These are phyloP conservation scores for Solanum hybrid DNA, from an alignment of 305 asterid species.

Conservation along the genomic window DNA sequence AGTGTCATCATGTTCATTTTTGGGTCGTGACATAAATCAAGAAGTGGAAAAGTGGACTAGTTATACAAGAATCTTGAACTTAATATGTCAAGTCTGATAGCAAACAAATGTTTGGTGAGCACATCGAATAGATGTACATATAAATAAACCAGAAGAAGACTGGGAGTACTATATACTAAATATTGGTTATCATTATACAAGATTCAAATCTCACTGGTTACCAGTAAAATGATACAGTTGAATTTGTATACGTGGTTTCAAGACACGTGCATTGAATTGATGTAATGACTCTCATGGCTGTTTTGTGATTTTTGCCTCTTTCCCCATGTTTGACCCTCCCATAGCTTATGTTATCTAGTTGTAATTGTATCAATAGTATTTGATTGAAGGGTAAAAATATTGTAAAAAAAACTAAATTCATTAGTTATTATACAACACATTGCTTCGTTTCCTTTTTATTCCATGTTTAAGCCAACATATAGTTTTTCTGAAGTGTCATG, in stretches of 20 bases:
- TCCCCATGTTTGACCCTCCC: neutral
- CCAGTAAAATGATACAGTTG: neutral
- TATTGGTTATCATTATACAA: neutral
- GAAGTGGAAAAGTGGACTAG: neutral
- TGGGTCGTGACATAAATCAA: neutral
- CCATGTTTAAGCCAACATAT: neutral
- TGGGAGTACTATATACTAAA: neutral
- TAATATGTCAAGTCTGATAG: neutral
- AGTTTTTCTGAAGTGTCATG: constrained; percentile 12
- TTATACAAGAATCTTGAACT: neutral
- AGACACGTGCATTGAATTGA: neutral
- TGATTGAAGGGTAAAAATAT: neutral
- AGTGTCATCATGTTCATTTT: neutral
- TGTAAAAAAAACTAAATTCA: neutral
- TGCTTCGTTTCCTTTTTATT: neutral
- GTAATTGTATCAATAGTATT: neutral
- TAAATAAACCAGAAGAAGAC: neutral
- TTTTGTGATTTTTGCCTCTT: neutral
- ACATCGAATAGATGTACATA: neutral
- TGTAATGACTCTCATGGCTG: neutral
- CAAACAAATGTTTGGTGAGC: neutral
- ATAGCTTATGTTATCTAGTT: neutral
- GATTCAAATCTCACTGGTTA: neutral
- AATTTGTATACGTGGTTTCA: neutral
- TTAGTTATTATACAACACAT: neutral